Base-by-base conservation (phyloP, 352 stramenopile genomes). In the Phytophthora vignae region DNA sequence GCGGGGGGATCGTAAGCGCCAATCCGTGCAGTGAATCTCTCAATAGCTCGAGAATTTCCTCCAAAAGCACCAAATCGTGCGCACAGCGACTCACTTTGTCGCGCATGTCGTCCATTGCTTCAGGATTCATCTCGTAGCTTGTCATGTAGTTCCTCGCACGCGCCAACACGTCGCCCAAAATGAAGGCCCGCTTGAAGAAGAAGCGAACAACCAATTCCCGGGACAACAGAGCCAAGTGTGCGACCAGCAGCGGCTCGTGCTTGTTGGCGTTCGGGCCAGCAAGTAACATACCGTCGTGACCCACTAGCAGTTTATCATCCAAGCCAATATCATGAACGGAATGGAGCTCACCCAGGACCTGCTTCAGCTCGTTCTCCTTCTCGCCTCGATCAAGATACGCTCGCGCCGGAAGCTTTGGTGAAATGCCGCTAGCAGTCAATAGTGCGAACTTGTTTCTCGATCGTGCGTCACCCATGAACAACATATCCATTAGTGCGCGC, bases 351-450 rank as follows among this genome's bases (percentile, higher is more conserved):
- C 96, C 96, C 22, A 99, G 77, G 17, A 98, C 82, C 67, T 98
- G 91, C 78, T 99, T 99, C 17, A 99, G 84, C 76, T 99, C 97
- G 68, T 99, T 99, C 67, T 99, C 97, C 54, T 98, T 98, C 68
- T 99, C 94, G 46, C 93, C 94, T 46, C 97, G 95, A 73, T 99
- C 97, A 72, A 99, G 92, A 82, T 99, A 99, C 60, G 98, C 96
- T 64, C 97, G 87, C 9, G 96, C 97, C 8, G 95, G 96, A 1
- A 99, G 83, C 75, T 98, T 97, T 1, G 97, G 97, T 7, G 93
- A 97, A 36, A 99, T 99, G 54, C 98, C 94, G 59, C 96, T 96
- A n/a, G 97, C 97, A 22, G 98, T 99, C 54, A 99, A 97, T 19
- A 99, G 73, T 63, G 98, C 99, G 70, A 99, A 97, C 68, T 99